These are phyloP conservation scores for Gossypium herbaceum DNA, from an alignment of 345 rosid genomes.

Conservation along the genomic window DNA sequence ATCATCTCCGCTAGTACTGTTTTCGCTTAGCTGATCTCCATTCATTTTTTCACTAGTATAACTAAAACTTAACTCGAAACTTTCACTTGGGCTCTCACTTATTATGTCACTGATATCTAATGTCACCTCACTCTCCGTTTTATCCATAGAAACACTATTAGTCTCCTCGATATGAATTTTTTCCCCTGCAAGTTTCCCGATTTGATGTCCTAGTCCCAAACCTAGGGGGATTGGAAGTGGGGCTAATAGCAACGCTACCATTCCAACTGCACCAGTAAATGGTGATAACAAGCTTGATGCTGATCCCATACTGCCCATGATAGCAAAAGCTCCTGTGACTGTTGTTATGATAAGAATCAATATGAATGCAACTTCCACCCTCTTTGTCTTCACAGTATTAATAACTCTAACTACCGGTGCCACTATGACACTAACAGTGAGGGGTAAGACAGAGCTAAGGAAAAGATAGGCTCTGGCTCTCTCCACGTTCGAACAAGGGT, in stretches of 20 bases:
- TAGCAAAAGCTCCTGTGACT: conserved; percentile 63
- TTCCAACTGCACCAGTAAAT: conserved; percentile 38
- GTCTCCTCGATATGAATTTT: conserved; percentile 32
- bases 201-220: conserved; percentile 2
- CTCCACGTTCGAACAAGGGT: conserved; percentile 23
- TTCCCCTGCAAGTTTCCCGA: conserved; percentile 18
- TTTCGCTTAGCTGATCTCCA: conserved; percentile 4
- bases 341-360: conserved; percentile 47
- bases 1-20: conserved; percentile 14
- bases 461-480: conserved; percentile 58
- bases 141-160: conserved; percentile 10
- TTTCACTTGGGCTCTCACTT: neutral
- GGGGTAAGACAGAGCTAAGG: conserved; percentile 56
- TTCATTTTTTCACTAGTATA: neutral
- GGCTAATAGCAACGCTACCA: conserved; percentile 36
- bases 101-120: neutral
- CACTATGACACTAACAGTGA: conserved; percentile 32
- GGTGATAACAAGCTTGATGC: conserved; percentile 25
- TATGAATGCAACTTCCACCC: conserved; percentile 31
- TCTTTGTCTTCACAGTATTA: conserved; percentile 9
- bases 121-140: conserved; percentile 11
- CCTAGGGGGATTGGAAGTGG: conserved; percentile 49
- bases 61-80: neutral
- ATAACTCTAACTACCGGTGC: conserved; percentile 39
- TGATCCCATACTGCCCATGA: conserved; percentile 48